Base-by-base conservation (phyloP, 225 moss, liverwort and hornwort genomes). In the Marchantia paleacea region DNA sequence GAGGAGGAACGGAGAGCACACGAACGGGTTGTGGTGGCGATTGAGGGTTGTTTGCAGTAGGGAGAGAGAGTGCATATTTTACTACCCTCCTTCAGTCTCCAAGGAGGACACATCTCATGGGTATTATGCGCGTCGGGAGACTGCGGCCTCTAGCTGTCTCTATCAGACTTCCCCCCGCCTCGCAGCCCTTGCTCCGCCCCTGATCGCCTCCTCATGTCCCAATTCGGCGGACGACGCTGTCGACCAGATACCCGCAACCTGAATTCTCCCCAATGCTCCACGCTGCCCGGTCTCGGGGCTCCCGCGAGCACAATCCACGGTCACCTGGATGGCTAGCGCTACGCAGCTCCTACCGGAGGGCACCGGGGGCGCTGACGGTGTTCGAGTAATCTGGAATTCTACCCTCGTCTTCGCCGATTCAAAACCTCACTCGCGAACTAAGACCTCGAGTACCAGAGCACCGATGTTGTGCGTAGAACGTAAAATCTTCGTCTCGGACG, bases 1-100 rank as follows among this genome's bases (percentile, higher is more conserved):
- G 92, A 94, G 92, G 89, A 87, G 82, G 66, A 79, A 75, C 57
- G 81, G 77, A 80, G 82, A 71, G 76, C 84, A 82, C 62, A 76
- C 75, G 51, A 84, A 82, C n/a, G 76, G 65, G n/a, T 82, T 82
- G 65, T 73, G 81, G 60, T 68, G 76, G 58, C 50, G 72, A 57
- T 51, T 82, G 47, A 76, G 58, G 31, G 54, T 76, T 60, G 75
- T 76, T 76, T 39, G 75, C 75, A 76, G 60, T 61, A 52, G 28
- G 76, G 82, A 62, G 78, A 76, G 80, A 80, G 82, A 78, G 82
- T 81, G 87, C 87, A 85, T 85, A 85, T 31, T 83, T 80, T 82
- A 82, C 80, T 78, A 70, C 80, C 82, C 87, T 87, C 81, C 81
- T 78, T 85, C 81, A 78, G 65, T 77, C 64, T 87, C 81, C 84